A percentile compares a stretch with the other conserved stretches of the same genome.
Evolutionary conservation across 2,329 filamentous ascomycete genomes (phyloP).

Genomic region (Aspergillus hiratsukae): DNA sequence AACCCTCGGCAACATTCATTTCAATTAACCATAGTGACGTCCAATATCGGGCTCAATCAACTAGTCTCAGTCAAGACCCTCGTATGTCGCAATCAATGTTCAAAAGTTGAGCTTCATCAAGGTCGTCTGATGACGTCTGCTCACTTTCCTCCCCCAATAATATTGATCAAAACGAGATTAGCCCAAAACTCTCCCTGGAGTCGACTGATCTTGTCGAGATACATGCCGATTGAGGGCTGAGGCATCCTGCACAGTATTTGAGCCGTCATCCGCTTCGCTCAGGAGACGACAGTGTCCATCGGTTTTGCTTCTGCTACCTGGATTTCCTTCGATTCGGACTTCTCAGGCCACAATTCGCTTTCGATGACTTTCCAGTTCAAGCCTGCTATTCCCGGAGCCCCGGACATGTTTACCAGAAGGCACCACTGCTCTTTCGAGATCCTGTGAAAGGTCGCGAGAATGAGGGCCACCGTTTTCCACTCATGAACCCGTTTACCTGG

Average conservation of each 20-base stretch:
- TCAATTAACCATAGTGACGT: neutral
- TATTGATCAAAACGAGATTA: neutral
- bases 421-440: constrained; percentile 20
- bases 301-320: neutral
- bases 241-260: neutral
- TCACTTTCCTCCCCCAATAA: neutral
- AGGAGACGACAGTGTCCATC: neutral
- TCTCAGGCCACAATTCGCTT: constrained; percentile 3
- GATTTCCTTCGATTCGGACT: neutral
- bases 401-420: constrained; percentile 15
- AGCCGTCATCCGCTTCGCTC: neutral
- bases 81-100: neutral
- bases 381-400: constrained; percentile 15
- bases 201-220: neutral
- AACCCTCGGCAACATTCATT: neutral
- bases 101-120: neutral
- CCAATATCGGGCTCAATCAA: neutral
- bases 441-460: constrained; percentile 23
- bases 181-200: neutral
- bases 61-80: neutral
- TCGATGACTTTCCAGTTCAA: constrained; percentile 21
- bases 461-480: constrained; percentile 27
- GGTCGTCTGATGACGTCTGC: neutral
- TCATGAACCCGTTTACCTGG: constrained; percentile 18
- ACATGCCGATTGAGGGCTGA: neutral